Evolutionary conservation across 306 rosid genomes (phyloP).

Genomic region (Hippophae tibetana): DNA sequence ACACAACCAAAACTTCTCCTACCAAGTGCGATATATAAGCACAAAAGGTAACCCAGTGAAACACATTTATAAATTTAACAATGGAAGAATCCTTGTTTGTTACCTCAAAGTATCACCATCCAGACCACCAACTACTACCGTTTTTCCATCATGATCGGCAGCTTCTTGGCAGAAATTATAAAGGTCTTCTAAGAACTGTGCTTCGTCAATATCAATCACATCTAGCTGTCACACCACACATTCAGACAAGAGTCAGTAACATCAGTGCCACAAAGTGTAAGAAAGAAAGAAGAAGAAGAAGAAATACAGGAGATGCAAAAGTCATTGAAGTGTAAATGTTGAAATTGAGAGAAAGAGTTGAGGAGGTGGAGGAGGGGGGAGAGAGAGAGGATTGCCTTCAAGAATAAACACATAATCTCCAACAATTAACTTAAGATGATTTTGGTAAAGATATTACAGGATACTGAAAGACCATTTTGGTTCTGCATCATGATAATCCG

Average conservation of each 20-base stretch:
- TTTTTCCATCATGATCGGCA: slow-evolving; percentile 45
- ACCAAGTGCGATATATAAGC: slow-evolving; percentile 14
- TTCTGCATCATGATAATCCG: too few relatives aligned
- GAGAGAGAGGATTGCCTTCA: too few relatives aligned
- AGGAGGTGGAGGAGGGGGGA: too few relatives aligned
- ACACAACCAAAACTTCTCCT: slow-evolving; percentile 85
- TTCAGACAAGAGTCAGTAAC: slow-evolving; percentile 11
- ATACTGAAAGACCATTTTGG: too few relatives aligned
- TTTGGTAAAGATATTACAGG: too few relatives aligned
- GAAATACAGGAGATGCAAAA: neutral
- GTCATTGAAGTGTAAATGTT: too few relatives aligned
- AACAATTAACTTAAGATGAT: too few relatives aligned
- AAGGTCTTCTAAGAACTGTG: slow-evolving; percentile 42
- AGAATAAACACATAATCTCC: too few relatives aligned
- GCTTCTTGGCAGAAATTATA: slow-evolving; percentile 39
- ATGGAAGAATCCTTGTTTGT: neutral
- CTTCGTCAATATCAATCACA: slow-evolving; percentile 45
- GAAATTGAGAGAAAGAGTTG: too few relatives aligned
- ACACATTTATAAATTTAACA: neutral
- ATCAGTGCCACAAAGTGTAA: slow-evolving; percentile 5
- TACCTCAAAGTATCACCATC: slow-evolving; percentile 48
- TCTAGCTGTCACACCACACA: slow-evolving; percentile 33
- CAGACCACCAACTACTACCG: slow-evolving; percentile 36
- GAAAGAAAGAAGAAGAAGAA: neutral
- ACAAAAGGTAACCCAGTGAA: slow-evolving; percentile 6